Evolutionary conservation across 1,284 basidiomycete species (phyloP).

Genomic region (Irpex rosettiformis): DNA sequence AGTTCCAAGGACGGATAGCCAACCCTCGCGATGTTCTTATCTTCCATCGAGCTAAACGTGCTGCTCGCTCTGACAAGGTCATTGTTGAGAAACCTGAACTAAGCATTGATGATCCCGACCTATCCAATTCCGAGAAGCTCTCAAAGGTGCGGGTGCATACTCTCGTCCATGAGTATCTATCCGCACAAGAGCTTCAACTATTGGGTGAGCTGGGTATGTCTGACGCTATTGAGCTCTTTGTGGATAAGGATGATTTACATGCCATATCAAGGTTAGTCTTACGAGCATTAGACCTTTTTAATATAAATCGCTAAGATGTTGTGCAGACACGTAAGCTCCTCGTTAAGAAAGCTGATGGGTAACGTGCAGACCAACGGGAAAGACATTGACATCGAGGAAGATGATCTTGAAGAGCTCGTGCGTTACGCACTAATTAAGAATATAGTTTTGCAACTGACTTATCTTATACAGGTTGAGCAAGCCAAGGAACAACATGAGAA

Average conservation of each 20-base stretch:
- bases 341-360: constrained; percentile 63
- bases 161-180: constrained; percentile 85
- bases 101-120: constrained; percentile 70
- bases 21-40: constrained; percentile 93
- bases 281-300: neutral
- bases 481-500: constrained; percentile 67
- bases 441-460: neutral
- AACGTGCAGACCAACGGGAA: constrained; percentile 54
- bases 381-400: constrained; percentile 58
- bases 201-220: constrained; percentile 85
- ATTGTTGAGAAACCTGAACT: constrained; percentile 67
- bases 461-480: constrained; percentile 48
- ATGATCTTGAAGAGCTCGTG: constrained; percentile 73
- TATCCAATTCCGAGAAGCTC: constrained; percentile 64
- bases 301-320: neutral
- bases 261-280: constrained; percentile 78
- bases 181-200: constrained; percentile 86
- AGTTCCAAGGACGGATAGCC: constrained; percentile 88
- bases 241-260: constrained; percentile 93
- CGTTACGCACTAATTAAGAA: constrained; percentile 26
- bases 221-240: constrained; percentile 88
- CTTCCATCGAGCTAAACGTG: constrained; percentile 83
- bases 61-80: constrained; percentile 46
- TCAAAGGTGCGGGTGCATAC: constrained; percentile 69
- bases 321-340: constrained; percentile 64